Evolutionary conservation across 78 protist genomes (phyloP).

Genomic region (Dictyostelium firmibasis): DNA sequence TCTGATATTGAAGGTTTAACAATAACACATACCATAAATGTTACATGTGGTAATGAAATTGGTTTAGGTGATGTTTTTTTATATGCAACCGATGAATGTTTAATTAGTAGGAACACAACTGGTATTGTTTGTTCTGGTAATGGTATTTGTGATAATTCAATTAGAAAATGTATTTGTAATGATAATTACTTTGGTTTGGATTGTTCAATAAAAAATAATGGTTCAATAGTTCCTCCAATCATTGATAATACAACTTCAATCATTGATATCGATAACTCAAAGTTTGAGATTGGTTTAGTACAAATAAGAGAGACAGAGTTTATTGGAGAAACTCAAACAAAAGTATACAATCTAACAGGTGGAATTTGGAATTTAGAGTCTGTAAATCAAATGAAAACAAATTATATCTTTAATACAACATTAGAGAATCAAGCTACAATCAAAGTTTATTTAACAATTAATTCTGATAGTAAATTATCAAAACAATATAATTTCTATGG

Average conservation of each 20-base stretch:
- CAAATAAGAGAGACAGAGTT: neutral
- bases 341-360: neutral
- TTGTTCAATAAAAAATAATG: neutral
- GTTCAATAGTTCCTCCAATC: neutral
- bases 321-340: neutral
- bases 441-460: neutral
- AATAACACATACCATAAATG: neutral
- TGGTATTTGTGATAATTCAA: neutral
- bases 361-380: neutral
- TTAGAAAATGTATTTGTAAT: neutral
- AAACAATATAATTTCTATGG: neutral
- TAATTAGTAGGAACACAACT: neutral
- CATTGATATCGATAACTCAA: constrained; percentile 5
- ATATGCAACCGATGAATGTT: neutral
- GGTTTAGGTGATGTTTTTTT: neutral
- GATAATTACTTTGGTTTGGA: neutral
- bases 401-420: neutral
- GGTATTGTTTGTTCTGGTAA: neutral
- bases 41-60: neutral
- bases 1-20: neutral
- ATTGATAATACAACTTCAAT: neutral
- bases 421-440: neutral
- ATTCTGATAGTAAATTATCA: neutral
- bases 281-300: constrained; percentile 29
- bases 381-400: neutral